These are phyloP conservation scores for Colletotrichum camelliae DNA, from an alignment of 2,329 filamentous ascomycete genomes.

Conservation along the genomic window DNA sequence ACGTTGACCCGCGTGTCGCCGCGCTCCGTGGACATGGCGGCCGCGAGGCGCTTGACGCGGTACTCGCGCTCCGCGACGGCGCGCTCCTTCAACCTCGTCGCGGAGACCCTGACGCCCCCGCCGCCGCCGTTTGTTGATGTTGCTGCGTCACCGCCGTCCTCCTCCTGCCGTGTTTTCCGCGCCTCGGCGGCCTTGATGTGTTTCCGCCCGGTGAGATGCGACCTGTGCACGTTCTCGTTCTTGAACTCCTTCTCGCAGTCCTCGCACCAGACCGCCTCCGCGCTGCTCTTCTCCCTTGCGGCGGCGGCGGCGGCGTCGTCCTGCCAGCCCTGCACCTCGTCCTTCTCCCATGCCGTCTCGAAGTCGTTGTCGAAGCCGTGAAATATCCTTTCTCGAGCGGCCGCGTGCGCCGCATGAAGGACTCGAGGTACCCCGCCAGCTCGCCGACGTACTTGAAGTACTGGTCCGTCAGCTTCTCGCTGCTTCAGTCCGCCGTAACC, in stretches of 20 bases:
- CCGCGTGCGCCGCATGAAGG: slow-evolving; percentile 82
- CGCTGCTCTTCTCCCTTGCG: slow-evolving; percentile 37
- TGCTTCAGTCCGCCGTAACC: slow-evolving; percentile 75
- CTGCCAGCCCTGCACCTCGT: slow-evolving; percentile 81
- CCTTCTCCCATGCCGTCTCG: slow-evolving; percentile 79
- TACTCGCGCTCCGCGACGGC: slow-evolving; percentile 90
- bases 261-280: slow-evolving; percentile 82
- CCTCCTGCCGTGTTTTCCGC: slow-evolving; percentile 54
- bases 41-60: slow-evolving; percentile 78
- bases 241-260: slow-evolving; percentile 96
- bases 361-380: slow-evolving; percentile 83
- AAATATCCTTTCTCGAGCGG: slow-evolving; percentile 89
- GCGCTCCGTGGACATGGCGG: slow-evolving; percentile 85
- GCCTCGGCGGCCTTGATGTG: slow-evolving; percentile 84
- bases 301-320: slow-evolving; percentile 52
- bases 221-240: slow-evolving; percentile 93
- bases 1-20: slow-evolving; percentile 92
- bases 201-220: slow-evolving; percentile 88
- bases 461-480: slow-evolving; percentile 87
- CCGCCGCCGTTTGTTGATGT: slow-evolving; percentile 27
- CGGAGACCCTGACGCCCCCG: slow-evolving; percentile 35
- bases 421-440: slow-evolving; percentile 83
- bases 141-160: slow-evolving; percentile 32
- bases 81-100: slow-evolving; percentile 79
- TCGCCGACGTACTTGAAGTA: slow-evolving; percentile 91